Percentiles rank a stretch among this genome's conserved stretches.
Conservation (phyloP, 2,329 filamentous ascomycete species). For the Penicillium aurantiogriseum region DNA sequence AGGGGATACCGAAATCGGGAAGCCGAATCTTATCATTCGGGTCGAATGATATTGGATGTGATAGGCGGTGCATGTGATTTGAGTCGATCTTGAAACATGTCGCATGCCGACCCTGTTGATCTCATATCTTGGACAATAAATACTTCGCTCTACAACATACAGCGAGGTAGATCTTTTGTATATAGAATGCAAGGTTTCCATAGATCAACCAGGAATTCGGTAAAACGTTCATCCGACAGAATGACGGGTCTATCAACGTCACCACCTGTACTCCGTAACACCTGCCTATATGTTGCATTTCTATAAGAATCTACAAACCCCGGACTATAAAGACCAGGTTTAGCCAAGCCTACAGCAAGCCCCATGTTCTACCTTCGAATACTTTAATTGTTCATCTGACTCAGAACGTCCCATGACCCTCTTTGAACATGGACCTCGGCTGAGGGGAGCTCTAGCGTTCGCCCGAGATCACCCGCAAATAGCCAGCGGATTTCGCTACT, state of each 20-base stretch:
- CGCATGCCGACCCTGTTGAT: not conserved
- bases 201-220: conserved; percentile 4
- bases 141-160: not conserved
- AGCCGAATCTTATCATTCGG: conserved; percentile 11
- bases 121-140: not conserved
- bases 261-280: not conserved
- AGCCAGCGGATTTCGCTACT: conserved; percentile 15
- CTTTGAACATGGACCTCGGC: conserved; percentile 21
- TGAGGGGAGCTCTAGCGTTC: conserved; percentile 18
- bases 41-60: not conserved
- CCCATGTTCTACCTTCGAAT: not conserved
- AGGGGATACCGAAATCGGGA: conserved; percentile 16
- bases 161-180: not conserved
- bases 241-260: not conserved
- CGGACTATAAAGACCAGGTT: not conserved
- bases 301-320: not conserved
- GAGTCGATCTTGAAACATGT: not conserved
- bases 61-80: not conserved
- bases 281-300: not conserved
- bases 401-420: conserved; percentile 16
- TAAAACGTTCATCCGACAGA: conserved; percentile 22
- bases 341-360: not conserved
- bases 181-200: not conserved
- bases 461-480: conserved; percentile 23
- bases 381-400: conserved; percentile 11